These are phyloP conservation scores for Rhizopus sp. DNA, from an alignment of 371 early-diverging fungal species.

Conservation along the genomic window DNA sequence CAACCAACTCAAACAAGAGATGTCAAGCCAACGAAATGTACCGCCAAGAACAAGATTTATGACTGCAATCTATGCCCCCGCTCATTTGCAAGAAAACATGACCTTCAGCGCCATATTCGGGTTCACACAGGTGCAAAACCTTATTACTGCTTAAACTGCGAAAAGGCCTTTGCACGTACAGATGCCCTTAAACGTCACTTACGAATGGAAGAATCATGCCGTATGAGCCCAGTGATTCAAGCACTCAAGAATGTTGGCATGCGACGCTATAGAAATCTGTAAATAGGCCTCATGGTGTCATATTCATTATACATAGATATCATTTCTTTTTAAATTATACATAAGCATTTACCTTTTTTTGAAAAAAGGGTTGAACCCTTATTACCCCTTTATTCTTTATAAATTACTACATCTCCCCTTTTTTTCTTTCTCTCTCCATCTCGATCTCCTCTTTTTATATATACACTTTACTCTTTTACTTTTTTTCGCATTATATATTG, in stretches of 20 bases:
- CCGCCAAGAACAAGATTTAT: constrained; percentile 18
- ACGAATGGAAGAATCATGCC: constrained; percentile 54
- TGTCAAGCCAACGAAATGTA: background rate
- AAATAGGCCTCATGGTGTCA: background rate
- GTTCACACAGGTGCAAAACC: constrained; percentile 71
- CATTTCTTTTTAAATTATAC: no score
- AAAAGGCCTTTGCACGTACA: constrained; percentile 65
- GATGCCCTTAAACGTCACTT: constrained; percentile 69
- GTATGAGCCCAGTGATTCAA: constrained; percentile 47
- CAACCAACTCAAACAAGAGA: background rate
- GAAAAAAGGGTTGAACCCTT: no score
- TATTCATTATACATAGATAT: no score
- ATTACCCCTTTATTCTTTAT: no score
- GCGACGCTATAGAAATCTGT: constrained; percentile 36
- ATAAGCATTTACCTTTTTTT: no score
- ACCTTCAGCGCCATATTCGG: constrained; percentile 47
- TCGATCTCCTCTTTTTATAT: background rate
- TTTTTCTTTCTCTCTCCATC: constrained; percentile 2
- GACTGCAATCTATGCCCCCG: constrained; percentile 31
- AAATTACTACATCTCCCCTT: background rate
- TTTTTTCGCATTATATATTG: background rate
- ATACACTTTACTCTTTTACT: background rate
- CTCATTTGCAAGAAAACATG: constrained; percentile 51
- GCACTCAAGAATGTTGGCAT: constrained; percentile 40
- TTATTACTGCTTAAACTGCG: constrained; percentile 58